phyloP scores from a whole-genome alignment of 306 rosid genomes.

The Vicia sativa region DNA sequence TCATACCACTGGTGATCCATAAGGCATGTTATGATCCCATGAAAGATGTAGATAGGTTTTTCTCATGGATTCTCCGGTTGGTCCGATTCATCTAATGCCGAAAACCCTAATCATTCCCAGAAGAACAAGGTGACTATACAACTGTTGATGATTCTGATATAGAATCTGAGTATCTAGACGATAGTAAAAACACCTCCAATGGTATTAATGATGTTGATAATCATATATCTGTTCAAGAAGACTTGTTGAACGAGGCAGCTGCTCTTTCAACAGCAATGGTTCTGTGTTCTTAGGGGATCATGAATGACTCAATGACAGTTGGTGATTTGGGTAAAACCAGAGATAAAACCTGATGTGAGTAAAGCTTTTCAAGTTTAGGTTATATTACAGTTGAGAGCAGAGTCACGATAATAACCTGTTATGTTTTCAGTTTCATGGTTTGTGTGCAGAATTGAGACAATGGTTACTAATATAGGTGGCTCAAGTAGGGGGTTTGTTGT shows the following conservation, averaged over 20 bases:
- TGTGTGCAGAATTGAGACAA: conserved; percentile 23
- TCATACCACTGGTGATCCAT: too few relatives aligned
- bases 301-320: too few relatives aligned
- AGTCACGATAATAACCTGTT: too few relatives aligned
- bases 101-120: conserved; percentile 40
- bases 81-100: conserved; percentile 54
- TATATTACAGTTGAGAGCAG: too few relatives aligned
- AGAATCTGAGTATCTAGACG: conserved; percentile 47
- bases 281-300: too few relatives aligned
- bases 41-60: too few relatives aligned
- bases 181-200: conserved; percentile 44
- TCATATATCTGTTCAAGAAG: conserved; percentile 53
- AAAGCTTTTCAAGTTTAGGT: too few relatives aligned
- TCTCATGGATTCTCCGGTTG: conserved; percentile 65
- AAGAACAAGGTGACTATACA: conserved; percentile 50
- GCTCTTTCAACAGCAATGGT: too few relatives aligned
- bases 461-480: not conserved
- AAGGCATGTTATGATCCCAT: too few relatives aligned
- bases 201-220: conserved; percentile 49
- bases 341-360: too few relatives aligned
- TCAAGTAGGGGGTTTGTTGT: conserved; percentile 13
- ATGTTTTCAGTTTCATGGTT: conserved; percentile 2
- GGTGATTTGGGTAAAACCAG: too few relatives aligned
- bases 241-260: conserved; percentile 45
- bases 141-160: conserved; percentile 58